Conservation (phyloP, 148 eudicot genomes). For the Salicornia ramosissima region DNA sequence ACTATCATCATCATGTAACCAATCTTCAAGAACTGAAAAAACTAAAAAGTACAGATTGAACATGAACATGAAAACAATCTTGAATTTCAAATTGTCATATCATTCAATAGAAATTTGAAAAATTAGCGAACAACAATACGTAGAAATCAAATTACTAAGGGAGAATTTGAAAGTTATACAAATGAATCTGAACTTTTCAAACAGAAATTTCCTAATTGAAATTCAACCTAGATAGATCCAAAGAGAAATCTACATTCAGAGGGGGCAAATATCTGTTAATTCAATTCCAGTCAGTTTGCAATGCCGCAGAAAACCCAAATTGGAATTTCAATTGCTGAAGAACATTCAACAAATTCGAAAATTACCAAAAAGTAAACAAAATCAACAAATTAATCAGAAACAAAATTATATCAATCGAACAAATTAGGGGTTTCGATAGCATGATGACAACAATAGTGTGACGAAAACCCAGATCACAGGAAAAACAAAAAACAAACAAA, state of each 20-base stretch:
- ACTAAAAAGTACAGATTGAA: neutral
- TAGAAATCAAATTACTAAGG: no score
- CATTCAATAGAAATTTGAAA: neutral
- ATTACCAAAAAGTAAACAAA: neutral
- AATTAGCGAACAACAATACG: neutral
- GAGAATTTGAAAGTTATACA: neutral
- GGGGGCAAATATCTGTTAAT: neutral
- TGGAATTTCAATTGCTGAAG: neutral
- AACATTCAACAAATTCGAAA: neutral
- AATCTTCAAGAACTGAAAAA: neutral
- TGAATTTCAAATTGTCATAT: neutral
- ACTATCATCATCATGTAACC: neutral
- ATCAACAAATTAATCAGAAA: constrained; percentile 5
- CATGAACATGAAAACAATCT: neutral
- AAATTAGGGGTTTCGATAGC: neutral
- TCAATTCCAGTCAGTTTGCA: neutral
- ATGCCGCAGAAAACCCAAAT: neutral
- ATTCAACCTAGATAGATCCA: neutral
- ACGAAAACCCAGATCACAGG: neutral
- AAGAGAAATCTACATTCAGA: neutral
- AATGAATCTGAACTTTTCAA: neutral
- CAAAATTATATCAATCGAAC: neutral
- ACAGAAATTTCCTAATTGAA: neutral
- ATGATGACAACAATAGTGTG: neutral
- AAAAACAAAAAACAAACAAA: neutral